Base-by-base conservation (phyloP, 768 basidiomycete species). In the Xerocomus brunneocitrinus region DNA sequence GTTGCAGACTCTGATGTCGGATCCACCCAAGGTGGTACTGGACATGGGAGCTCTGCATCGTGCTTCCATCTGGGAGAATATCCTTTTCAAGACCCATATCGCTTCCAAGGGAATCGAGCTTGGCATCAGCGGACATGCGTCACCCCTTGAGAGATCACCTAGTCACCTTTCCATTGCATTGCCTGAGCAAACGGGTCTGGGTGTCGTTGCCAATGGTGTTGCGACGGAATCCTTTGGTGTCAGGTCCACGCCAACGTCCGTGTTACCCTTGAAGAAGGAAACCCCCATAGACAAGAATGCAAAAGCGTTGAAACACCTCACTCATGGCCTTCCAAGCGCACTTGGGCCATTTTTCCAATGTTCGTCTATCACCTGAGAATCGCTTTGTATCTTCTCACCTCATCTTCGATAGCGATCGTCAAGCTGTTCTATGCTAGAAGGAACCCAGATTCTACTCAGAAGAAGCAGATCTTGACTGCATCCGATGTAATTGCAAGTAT, bases 311-410 rank as follows among this genome's bases (percentile, higher is more conserved):
- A 89, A 86, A 64, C 89, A 93, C 61, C 72, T 95, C 39, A 84
- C 88, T 1, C 84, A 84, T 56, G 85, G 89, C 27, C 75, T 94
- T 47, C 90, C 91, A 0, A 81, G 78, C 34, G 78, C 84, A 3
- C 70, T 94, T 53, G 80, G 84, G 2, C 89, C 92, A 1, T 88
- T 97, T 69, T 91, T 93, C 71, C 91, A 91, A 79, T 83, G 93
- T 91, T 69, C 53, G 74, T 66, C 4, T 12, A 50, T 53, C 31
- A n/a, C 31, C 31, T 32, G 39, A 32, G 12, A 34, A 25, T 22
- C 28, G 27, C 35, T 32, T 50, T 22, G 19, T 55, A 19, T 39
- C 10, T 50, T 35, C 54, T 67, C 25, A 70, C 36, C 8, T 50
- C 31, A 30, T 31, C 8, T 46, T 42, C 14, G 13, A 44, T 50